These are phyloP conservation scores for Dalechampia spathulata DNA, from an alignment of 441 rosid species.

Conservation along the genomic window DNA sequence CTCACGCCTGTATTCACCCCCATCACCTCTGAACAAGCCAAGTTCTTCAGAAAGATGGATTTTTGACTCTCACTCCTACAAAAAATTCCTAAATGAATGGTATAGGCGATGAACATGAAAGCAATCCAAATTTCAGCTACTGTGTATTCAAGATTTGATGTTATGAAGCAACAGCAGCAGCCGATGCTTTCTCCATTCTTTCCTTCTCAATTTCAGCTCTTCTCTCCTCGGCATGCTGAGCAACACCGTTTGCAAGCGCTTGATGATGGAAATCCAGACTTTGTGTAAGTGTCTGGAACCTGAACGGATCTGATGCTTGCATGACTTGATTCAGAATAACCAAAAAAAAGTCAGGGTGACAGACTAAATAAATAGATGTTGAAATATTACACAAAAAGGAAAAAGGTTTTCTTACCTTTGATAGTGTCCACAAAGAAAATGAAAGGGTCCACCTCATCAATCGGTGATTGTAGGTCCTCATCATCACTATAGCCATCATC, in stretches of 20 bases:
- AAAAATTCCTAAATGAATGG: conserved; percentile 12
- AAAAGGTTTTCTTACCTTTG: conserved; percentile 43
- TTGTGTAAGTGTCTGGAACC: conserved; percentile 77
- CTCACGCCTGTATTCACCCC: conserved; percentile 5
- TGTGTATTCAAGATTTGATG: conserved; percentile 1
- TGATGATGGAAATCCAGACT: conserved; percentile 75
- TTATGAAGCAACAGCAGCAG: conserved; percentile 38
- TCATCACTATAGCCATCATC: conserved; percentile 86
- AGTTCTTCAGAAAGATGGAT: conserved; percentile 14
- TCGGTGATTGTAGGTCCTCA: conserved; percentile 89
- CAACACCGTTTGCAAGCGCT: conserved; percentile 79
- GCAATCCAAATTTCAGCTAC: conserved; percentile 15
- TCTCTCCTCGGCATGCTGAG: conserved; percentile 93
- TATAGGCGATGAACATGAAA: conserved; percentile 12
- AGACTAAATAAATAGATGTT: background rate
- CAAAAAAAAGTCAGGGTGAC: background rate
- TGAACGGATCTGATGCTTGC: conserved; percentile 60
- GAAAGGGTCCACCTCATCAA: conserved; percentile 95
- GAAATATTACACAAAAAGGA: background rate
- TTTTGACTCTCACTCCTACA: conserved; percentile 7
- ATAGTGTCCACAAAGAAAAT: conserved; percentile 79
- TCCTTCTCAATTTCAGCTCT: conserved; percentile 82
- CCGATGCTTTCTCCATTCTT: conserved; percentile 59
- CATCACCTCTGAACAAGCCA: conserved; percentile 20
- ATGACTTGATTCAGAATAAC: conserved; percentile 31